Conservation (phyloP, 1,139 yeast genomes). For the Yamadazyma jaroonii region DNA sequence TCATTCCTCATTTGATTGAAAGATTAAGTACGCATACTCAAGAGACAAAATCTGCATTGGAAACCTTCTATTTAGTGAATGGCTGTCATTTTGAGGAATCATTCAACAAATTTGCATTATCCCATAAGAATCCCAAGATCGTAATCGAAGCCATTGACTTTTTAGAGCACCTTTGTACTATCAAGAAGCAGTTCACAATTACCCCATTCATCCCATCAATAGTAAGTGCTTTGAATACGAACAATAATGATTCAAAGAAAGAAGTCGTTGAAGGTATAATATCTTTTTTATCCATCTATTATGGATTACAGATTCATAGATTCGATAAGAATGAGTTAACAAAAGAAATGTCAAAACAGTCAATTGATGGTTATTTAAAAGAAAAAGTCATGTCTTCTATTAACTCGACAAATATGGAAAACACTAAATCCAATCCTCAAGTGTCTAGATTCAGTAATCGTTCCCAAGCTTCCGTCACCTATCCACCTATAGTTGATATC, state of each 20-base stretch:
- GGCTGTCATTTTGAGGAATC: conserved; percentile 53
- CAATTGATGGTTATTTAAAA: conserved; percentile 28
- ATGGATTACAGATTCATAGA: conserved; percentile 25
- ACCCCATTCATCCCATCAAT: conserved; percentile 25
- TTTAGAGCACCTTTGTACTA: conserved; percentile 28
- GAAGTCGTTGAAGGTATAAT: conserved; percentile 17
- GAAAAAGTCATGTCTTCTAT: conserved; percentile 29
- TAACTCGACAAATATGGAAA: not conserved
- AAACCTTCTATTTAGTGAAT: conserved; percentile 66
- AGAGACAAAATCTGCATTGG: conserved; percentile 56
- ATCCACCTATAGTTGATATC: not conserved
- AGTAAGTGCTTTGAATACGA: conserved; percentile 13
- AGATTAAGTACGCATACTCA: conserved; percentile 45
- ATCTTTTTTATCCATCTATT: conserved; percentile 26
- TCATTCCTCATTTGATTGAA: conserved; percentile 57
- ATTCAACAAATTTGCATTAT: conserved; percentile 51
- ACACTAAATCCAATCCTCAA: not conserved
- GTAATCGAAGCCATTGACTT: conserved; percentile 41
- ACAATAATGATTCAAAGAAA: not conserved
- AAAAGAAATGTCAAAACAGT: conserved; percentile 41
- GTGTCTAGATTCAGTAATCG: not conserved
- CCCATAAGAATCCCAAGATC: conserved; percentile 36
- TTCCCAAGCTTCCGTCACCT: not conserved
- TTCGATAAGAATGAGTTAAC: conserved; percentile 44
- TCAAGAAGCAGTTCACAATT: conserved; percentile 34